Evolutionary conservation across 345 rosid genomes (phyloP).

Genomic region (Brassica rapa): DNA sequence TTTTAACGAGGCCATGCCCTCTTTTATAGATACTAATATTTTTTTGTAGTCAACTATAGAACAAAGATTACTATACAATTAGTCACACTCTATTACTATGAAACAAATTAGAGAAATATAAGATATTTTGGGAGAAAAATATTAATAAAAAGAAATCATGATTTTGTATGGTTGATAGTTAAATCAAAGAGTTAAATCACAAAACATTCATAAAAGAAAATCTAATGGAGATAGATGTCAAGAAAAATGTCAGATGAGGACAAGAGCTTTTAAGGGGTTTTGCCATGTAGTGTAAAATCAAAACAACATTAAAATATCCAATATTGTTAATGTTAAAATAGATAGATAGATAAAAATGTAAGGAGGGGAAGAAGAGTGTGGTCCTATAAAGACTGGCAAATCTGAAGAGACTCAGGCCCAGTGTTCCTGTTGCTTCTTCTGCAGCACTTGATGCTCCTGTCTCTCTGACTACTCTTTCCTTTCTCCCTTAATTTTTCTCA

Average conservation of each 20-base stretch:
- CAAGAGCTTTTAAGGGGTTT: constrained; percentile 45
- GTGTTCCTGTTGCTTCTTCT: constrained; percentile 48
- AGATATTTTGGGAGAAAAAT: neutral
- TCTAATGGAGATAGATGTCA: constrained; percentile 5
- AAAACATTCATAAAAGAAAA: neutral
- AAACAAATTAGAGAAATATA: neutral
- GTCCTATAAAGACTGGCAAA: constrained; percentile 45
- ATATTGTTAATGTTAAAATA: constrained; percentile 38
- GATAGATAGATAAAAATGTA: constrained; percentile 29
- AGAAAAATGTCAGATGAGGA: constrained; percentile 23
- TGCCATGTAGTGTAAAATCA: constrained; percentile 46
- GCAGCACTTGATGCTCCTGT: constrained; percentile 50
- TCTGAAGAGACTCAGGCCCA: constrained; percentile 43
- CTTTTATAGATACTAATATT: constrained; percentile 29
- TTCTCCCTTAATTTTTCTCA: neutral
- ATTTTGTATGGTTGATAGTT: constrained; percentile 1
- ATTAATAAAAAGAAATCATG: neutral
- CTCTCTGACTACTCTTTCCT: constrained; percentile 44
- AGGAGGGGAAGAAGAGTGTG: constrained; percentile 23
- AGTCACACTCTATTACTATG: constrained; percentile 10
- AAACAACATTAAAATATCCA: constrained; percentile 45
- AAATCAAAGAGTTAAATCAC: neutral
- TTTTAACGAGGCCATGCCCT: constrained; percentile 30
- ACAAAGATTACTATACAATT: neutral
- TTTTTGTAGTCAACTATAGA: constrained; percentile 6